Base-by-base conservation (phyloP, 768 basidiomycete genomes). In the Suillus ampliporus region DNA sequence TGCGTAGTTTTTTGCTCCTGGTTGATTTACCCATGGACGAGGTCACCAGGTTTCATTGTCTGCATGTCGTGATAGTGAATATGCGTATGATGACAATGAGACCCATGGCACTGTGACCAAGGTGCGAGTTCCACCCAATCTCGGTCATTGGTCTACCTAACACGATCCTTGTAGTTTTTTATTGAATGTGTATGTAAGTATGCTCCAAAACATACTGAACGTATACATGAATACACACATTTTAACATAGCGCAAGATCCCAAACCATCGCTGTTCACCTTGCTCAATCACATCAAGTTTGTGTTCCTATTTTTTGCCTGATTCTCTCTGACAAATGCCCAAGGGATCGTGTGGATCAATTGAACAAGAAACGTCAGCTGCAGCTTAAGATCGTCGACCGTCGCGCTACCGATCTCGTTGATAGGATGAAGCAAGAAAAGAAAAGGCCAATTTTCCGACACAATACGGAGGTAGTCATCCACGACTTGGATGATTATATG, bases 1-100 rank as follows among this genome's bases (percentile, higher is more conserved):
- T 72, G 59, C 53, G 72, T 72, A 4, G 43, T 17, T 9, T 37
- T n/a, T 23, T n/a, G 10, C 17, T 26, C 28, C 15, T 34, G 50
- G 19, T 40, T 46, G 38, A 11, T 8, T 64, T 72, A 47, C 65
- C 21, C 6, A 2, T 34, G 1, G 11, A 15, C 11, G 9, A 31
- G 10, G 26, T 13, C 17, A 48, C 10, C 8, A 75, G 73, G 65
- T 74, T 53, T 74, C 72, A 15, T 38, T 74, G 23, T 72, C 74
- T 26, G 73, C 73, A 37, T 75, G 73, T 40, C 68, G 62, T 47
- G 73, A 74, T n/a, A 65, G 65, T 11, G 67, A 74, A 21, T 38
- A 37, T 6, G 72, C 73, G 5, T 60, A 64, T 15, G 73, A 75
- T 23, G 72, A 67, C 31, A 21, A 67, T 37, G 13, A 10, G 47